Evolutionary conservation across 345 rosid species (phyloP).

Genomic region (Hibiscus trionum): DNA sequence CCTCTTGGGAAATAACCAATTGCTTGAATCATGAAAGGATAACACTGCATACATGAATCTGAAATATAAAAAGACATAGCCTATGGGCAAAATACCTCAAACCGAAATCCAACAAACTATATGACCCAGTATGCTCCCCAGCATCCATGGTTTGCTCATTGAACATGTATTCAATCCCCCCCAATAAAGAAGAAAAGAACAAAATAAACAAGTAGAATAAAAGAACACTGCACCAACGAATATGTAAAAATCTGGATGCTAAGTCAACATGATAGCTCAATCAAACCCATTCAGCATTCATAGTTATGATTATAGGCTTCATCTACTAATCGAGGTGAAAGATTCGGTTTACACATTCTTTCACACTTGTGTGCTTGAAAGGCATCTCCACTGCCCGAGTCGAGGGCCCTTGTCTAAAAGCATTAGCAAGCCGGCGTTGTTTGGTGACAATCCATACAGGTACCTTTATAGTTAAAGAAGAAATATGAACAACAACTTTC

Average conservation of each 20-base stretch:
- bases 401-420: constrained; percentile 68
- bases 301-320: constrained; percentile 13
- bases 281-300: constrained; percentile 21
- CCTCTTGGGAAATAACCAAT: neutral
- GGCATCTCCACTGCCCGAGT: constrained; percentile 70
- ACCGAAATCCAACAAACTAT: constrained; percentile 26
- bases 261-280: constrained; percentile 1
- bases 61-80: constrained; percentile 24
- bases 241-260: constrained; percentile 16
- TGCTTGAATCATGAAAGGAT: neutral
- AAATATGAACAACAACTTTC: neutral
- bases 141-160: constrained; percentile 19
- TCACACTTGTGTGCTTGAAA: constrained; percentile 66
- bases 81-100: constrained; percentile 12
- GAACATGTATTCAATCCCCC: constrained; percentile 19
- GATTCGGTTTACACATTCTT: neutral
- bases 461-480: constrained; percentile 37
- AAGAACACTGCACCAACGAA: constrained; percentile 25
- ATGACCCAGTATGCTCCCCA: constrained; percentile 20
- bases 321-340: constrained; percentile 8
- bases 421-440: constrained; percentile 70
- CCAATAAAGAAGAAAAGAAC: constrained; percentile 11
- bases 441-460: constrained; percentile 54
- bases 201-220: constrained; percentile 13
- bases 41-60: constrained; percentile 22